Conservation (phyloP, 257 asterid species). For the Nicotiana knightiana region DNA sequence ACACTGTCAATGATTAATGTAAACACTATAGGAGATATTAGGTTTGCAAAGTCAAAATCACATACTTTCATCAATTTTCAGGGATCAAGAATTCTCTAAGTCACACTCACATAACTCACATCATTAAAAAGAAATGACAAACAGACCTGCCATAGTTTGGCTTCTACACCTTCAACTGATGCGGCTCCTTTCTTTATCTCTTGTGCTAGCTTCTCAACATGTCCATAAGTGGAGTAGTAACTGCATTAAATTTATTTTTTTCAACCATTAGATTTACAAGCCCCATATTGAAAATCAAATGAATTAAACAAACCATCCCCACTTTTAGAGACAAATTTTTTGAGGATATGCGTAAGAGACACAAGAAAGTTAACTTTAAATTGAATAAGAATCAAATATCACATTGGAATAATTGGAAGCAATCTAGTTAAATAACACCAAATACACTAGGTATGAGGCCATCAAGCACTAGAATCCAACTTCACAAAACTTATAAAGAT, state of each 20-base stretch:
- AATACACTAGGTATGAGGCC: neutral
- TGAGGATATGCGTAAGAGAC: neutral
- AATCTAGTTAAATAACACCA: neutral
- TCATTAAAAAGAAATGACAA: neutral
- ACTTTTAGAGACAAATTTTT: neutral
- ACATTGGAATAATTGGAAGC: neutral
- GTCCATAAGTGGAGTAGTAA: conserved; percentile 55
- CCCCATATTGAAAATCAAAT: neutral
- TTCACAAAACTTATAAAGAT: neutral
- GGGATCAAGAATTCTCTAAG: neutral
- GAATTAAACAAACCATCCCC: neutral
- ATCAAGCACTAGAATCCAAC: neutral
- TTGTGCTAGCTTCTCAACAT: conserved; percentile 51
- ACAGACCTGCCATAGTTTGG: conserved; percentile 56
- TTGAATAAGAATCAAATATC: neutral
- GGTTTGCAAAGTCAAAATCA: neutral
- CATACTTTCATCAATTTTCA: neutral
- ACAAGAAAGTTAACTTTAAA: neutral
- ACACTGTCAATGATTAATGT: neutral
- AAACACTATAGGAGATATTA: neutral
- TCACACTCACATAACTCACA: neutral
- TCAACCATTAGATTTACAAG: neutral
- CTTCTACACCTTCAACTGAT: conserved; percentile 62
- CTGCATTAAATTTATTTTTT: neutral
- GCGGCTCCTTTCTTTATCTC: conserved; percentile 66